Conservation (phyloP, 345 rosid species). For the Heritiera fomes region DNA sequence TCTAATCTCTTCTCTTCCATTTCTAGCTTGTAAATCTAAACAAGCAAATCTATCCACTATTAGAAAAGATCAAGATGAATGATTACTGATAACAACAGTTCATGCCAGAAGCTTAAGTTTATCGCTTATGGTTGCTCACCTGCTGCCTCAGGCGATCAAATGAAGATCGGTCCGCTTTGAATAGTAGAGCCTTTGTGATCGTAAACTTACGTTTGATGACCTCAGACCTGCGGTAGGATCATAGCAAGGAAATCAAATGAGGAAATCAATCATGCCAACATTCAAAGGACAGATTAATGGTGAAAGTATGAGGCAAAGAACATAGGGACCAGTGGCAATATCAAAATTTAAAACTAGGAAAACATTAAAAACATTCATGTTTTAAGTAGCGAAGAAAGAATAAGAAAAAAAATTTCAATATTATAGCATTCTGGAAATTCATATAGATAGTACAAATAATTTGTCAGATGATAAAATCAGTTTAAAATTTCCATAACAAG, state of each 20-base stretch:
- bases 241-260: neutral
- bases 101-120: conserved; percentile 16
- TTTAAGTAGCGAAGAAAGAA: neutral
- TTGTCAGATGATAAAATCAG: neutral
- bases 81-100: conserved; percentile 14
- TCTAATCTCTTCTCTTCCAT: conserved; percentile 81
- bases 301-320: neutral
- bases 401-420: neutral
- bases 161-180: conserved; percentile 86
- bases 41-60: conserved; percentile 20
- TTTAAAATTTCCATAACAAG: neutral
- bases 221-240: conserved; percentile 51
- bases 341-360: neutral
- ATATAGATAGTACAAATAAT: neutral
- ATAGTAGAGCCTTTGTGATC: conserved; percentile 73
- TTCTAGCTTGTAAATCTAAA: conserved; percentile 78
- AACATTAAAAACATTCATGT: neutral
- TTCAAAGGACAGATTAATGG: neutral
- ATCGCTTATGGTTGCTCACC: conserved; percentile 46
- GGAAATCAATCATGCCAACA: neutral
- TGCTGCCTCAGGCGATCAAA: conserved; percentile 81
- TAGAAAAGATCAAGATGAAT: conserved; percentile 15
- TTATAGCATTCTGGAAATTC: neutral
- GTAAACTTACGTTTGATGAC: conserved; percentile 74
- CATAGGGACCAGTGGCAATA: neutral